Evolutionary conservation across 495 filamentous ascomycete genomes (phyloP).

Genomic region (Neurospora cerealis): DNA sequence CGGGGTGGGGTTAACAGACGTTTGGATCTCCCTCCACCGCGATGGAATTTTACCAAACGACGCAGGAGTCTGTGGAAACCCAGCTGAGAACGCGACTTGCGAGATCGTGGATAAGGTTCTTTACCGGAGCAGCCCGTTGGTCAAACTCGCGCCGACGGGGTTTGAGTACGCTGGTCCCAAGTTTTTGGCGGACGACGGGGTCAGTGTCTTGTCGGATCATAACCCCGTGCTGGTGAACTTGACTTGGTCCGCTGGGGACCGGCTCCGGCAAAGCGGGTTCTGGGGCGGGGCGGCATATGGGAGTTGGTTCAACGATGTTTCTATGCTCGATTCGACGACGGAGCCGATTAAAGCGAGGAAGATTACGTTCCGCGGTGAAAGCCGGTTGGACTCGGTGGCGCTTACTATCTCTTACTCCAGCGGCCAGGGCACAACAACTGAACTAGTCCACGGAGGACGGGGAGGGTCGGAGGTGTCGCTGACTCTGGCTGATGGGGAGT

Average conservation of each 20-base stretch:
- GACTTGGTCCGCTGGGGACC: conserved; percentile 33
- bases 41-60: conserved; percentile 34
- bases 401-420: conserved; percentile 29
- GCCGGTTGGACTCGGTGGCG: conserved; percentile 41
- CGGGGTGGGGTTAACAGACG: conserved; percentile 30
- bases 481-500: conserved; percentile 35
- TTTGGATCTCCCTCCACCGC: conserved; percentile 41
- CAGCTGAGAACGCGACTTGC: conserved; percentile 37
- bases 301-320: conserved; percentile 46
- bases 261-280: conserved; percentile 36
- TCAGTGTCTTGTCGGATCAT: conserved; percentile 46
- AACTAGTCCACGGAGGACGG: conserved; percentile 43
- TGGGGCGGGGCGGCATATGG: conserved; percentile 42
- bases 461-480: conserved; percentile 38
- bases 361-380: conserved; percentile 39
- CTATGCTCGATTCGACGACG: conserved; percentile 17
- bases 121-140: conserved; percentile 39
- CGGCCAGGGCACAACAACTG: conserved; percentile 21
- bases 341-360: conserved; percentile 21
- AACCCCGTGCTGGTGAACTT: conserved; percentile 49
- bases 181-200: conserved; percentile 44
- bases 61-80: conserved; percentile 40
- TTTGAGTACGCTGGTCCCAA: conserved; percentile 39
- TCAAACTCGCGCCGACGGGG: conserved; percentile 30
- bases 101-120: conserved; percentile 57